Evolutionary conservation across 805 yeast genomes (phyloP), one percentile per base, ranked within the genome.

Genomic region (Metschnikowia kofuensis): DNA sequence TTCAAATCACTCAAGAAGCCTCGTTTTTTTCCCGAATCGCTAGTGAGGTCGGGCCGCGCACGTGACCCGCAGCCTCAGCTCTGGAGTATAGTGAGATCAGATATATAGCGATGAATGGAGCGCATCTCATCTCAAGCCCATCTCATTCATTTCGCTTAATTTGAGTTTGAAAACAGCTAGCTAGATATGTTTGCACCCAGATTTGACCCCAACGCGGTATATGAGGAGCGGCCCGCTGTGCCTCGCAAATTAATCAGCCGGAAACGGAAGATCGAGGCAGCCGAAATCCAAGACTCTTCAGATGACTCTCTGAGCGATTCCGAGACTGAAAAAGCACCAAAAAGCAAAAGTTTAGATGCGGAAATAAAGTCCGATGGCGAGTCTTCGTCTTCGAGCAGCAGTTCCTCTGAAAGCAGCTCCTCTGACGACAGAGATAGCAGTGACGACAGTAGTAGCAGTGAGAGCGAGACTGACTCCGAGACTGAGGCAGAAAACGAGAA

Each of bases 181-280:
- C 4, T 4, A 21, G 16, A 32, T 36, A 82, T 84, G 89, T 84
- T 84, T 69, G 87, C 86, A 8, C 76, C 78, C 13, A 71, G 89
- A 62, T 84, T 78, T 57, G 87, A 81, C 54, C 88, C 88, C 15
- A 49, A 45, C 40, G 57, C 54, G 10, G 61, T 62, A 37, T 59
- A 60, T 8, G 46, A 65, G 15, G 45, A 40, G 31, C 47, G 4
- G 16, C 50, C 51, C 14, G 40, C 45, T 35, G 47, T 42, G 34
- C 47, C 48, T 12, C 21, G 38, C 28, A 44, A 45, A 34, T 37
- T 55, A 40, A 30, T 56, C n/a, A 44, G 47, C 38, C 51, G 61
- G 38, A 60, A 60, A 50, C 50, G 64, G 36, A 52, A 55, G 26
- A 39, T 49, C 39, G 56, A 50, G 30, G 50, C 42, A 36, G 48